phyloP scores from a whole-genome alignment of 495 filamentous ascomycete species.

The Penicillium chermesinum region DNA sequence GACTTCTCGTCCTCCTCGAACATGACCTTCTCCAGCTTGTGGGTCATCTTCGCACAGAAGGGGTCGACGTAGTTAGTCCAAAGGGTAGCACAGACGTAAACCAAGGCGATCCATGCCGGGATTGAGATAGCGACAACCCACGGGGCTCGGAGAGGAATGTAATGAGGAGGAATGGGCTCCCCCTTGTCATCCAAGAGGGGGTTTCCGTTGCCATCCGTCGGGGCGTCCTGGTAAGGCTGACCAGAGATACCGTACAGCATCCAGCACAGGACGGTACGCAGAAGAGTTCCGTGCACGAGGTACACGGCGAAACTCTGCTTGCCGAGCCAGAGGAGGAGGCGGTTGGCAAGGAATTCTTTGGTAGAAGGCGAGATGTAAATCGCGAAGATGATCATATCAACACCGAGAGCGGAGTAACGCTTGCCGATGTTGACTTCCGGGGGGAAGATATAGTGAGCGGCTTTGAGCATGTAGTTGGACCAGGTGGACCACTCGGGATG shows the following conservation, averaged over 20 bases:
- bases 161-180: slow-evolving; percentile 25
- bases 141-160: slow-evolving; percentile 32
- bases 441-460: slow-evolving; percentile 51
- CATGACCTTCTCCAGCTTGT: slow-evolving; percentile 50
- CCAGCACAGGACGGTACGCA: slow-evolving; percentile 59
- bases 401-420: slow-evolving; percentile 52
- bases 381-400: slow-evolving; percentile 53
- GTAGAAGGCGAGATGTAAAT: slow-evolving; percentile 54
- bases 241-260: slow-evolving; percentile 56
- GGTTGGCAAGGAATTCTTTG: slow-evolving; percentile 51
- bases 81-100: slow-evolving; percentile 50
- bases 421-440: slow-evolving; percentile 45
- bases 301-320: slow-evolving; percentile 66
- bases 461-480: slow-evolving; percentile 47
- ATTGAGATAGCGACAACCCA: slow-evolving; percentile 46
- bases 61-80: slow-evolving; percentile 65
- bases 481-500: slow-evolving; percentile 53
- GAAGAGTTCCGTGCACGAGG: slow-evolving; percentile 59
- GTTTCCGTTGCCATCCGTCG: slow-evolving; percentile 14
- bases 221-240: slow-evolving; percentile 39
- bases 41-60: slow-evolving; percentile 58
- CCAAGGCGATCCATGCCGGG: slow-evolving; percentile 51
- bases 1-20: slow-evolving; percentile 51
- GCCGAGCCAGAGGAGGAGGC: slow-evolving; percentile 59
- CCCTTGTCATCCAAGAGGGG: slow-evolving; percentile 46